These are phyloP conservation scores for Gossypium australe DNA, from an alignment of 345 rosid genomes.

Conservation along the genomic window DNA sequence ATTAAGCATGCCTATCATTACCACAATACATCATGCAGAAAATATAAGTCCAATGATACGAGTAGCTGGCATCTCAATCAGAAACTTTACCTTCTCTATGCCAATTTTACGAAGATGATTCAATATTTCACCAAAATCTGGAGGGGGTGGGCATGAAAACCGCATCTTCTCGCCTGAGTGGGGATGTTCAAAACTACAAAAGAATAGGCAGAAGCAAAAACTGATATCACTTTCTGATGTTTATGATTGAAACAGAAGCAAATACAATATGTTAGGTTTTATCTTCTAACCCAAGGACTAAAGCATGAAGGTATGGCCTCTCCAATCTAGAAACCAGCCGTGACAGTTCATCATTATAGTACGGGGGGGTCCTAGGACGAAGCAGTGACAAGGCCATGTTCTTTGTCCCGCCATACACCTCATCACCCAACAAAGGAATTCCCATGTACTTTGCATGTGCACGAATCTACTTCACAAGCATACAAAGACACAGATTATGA, in stretches of 20 bases:
- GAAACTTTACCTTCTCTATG: slow-evolving; percentile 40
- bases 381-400: slow-evolving; percentile 75
- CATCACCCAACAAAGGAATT: slow-evolving; percentile 79
- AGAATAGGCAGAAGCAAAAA: not conserved
- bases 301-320: slow-evolving; percentile 91
- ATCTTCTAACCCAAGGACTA: slow-evolving; percentile 67
- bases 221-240: not conserved
- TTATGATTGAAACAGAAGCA: not conserved
- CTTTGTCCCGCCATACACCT: slow-evolving; percentile 80
- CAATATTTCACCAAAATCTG: slow-evolving; percentile 59
- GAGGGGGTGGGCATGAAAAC: slow-evolving; percentile 72
- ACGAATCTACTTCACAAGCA: slow-evolving; percentile 52
- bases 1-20: not conserved
- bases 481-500: not conserved
- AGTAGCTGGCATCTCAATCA: not conserved
- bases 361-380: slow-evolving; percentile 43
- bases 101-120: slow-evolving; percentile 55
- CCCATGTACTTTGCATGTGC: slow-evolving; percentile 90
- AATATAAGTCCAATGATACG: not conserved
- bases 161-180: slow-evolving; percentile 43
- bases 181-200: slow-evolving; percentile 73
- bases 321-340: slow-evolving; percentile 55
- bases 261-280: slow-evolving; percentile 10
- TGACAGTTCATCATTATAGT: slow-evolving; percentile 35
- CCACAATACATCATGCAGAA: not conserved